These are phyloP conservation scores for Ustilago sp. DNA, from an alignment of 1,284 basidiomycete species.

Conservation along the genomic window DNA sequence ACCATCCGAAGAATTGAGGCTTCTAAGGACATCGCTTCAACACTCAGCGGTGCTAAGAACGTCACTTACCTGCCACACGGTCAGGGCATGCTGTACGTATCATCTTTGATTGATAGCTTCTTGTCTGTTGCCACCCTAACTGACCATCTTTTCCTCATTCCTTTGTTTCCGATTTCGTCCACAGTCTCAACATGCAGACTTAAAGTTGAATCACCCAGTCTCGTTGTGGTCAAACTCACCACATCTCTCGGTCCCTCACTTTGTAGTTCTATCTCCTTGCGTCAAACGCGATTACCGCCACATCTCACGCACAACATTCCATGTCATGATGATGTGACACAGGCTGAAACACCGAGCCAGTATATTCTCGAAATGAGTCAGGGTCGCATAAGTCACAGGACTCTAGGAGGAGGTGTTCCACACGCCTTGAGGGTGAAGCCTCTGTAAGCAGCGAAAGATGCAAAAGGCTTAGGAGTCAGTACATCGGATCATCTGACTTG, in stretches of 20 bases:
- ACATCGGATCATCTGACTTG: not conserved
- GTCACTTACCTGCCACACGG: constrained; percentile 71
- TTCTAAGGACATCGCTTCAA: constrained; percentile 87
- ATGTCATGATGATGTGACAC: too few relatives aligned
- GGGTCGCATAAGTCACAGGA: not conserved
- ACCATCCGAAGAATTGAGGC: constrained; percentile 97
- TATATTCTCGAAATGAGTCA: too few relatives aligned
- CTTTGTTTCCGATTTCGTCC: not conserved
- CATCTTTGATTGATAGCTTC: constrained; percentile 22
- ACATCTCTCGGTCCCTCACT: constrained; percentile 5
- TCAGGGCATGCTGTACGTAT: constrained; percentile 66
- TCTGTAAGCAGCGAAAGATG: constrained; percentile 11
- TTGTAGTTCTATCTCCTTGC: constrained; percentile 42
- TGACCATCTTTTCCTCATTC: not conserved
- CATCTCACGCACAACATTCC: constrained; percentile 21
- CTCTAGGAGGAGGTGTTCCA: constrained; percentile 27
- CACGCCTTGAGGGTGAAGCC: constrained; percentile 50
- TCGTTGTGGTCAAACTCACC: not conserved
- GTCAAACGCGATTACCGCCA: constrained; percentile 42
- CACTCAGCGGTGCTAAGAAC: constrained; percentile 70
- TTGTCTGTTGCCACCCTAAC: not conserved
- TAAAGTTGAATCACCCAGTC: constrained; percentile 1
- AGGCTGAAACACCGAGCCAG: not conserved
- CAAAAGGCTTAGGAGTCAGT: not conserved
- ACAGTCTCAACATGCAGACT: constrained; percentile 50